Evolutionary conservation across 805 yeast species (phyloP).

Genomic region (Priceomyces melissophilus): DNA sequence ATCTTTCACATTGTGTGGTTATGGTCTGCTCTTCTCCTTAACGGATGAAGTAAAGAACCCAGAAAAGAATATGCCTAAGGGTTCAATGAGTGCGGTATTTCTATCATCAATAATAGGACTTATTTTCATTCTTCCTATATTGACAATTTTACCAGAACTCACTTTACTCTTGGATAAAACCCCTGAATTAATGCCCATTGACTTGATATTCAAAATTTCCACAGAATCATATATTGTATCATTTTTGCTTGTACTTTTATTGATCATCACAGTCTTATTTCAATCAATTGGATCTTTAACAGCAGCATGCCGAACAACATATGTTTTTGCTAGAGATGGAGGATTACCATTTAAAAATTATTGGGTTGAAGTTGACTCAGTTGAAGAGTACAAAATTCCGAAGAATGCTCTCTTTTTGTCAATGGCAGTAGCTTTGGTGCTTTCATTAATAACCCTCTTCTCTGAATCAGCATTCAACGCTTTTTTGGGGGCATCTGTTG

Average conservation of each 20-base stretch:
- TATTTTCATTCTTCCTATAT: slow-evolving; percentile 66
- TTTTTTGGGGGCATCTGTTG: slow-evolving; percentile 78
- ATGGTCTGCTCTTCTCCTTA: slow-evolving; percentile 76
- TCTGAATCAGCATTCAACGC: slow-evolving; percentile 79
- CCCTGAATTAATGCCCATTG: slow-evolving; percentile 75
- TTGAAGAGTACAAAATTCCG: slow-evolving; percentile 59
- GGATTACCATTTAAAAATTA: slow-evolving; percentile 64
- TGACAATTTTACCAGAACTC: slow-evolving; percentile 69
- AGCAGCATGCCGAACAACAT: slow-evolving; percentile 79
- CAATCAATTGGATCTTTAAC: slow-evolving; percentile 79
- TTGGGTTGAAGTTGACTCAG: slow-evolving; percentile 64
- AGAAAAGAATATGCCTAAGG: slow-evolving; percentile 70
- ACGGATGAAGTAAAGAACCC: slow-evolving; percentile 80
- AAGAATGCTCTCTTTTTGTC: slow-evolving; percentile 65
- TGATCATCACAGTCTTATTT: slow-evolving; percentile 67
- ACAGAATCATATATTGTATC: slow-evolving; percentile 69
- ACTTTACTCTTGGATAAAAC: slow-evolving; percentile 50
- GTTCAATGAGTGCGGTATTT: slow-evolving; percentile 62
- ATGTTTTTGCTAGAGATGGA: slow-evolving; percentile 78
- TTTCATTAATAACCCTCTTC: slow-evolving; percentile 64
- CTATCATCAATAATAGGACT: slow-evolving; percentile 68
- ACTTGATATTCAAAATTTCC: slow-evolving; percentile 66
- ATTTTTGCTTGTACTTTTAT: slow-evolving; percentile 60
- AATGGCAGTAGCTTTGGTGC: slow-evolving; percentile 54
- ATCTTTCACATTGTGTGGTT: slow-evolving; percentile 76